phyloP scores from a whole-genome alignment of 768 basidiomycete species.

The Suillus hirtellus region DNA sequence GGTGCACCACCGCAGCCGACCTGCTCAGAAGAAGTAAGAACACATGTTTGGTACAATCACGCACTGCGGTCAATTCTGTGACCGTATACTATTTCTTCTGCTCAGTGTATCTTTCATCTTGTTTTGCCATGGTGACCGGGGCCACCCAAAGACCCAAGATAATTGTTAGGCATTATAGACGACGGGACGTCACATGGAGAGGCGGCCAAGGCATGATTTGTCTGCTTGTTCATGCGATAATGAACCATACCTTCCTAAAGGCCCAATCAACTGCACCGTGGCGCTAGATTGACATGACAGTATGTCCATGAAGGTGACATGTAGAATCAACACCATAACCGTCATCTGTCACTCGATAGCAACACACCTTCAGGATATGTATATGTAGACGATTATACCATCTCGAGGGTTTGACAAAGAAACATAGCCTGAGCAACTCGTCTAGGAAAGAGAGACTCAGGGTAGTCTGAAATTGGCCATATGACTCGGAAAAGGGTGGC shows the following conservation, averaged over 20 bases:
- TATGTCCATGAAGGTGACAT: no score
- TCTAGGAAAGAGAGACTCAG: constrained; percentile 5
- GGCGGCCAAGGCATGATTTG: not conserved
- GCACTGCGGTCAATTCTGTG: not conserved
- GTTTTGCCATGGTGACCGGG: not conserved
- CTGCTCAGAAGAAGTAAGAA: not conserved
- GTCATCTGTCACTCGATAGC: no score
- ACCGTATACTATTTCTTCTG: not conserved
- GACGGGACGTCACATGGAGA: not conserved
- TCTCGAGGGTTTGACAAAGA: not conserved
- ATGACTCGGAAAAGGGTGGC: constrained; percentile 5
- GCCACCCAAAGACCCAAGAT: not conserved
- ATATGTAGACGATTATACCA: no score
- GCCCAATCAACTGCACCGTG: not conserved
- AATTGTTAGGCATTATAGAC: not conserved
- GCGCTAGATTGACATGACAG: no score
- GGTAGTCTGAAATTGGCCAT: constrained; percentile 9
- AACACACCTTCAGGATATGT: no score
- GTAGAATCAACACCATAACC: not conserved
- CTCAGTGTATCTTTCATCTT: not conserved
- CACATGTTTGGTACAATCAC: not conserved
- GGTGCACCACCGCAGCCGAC: not conserved
- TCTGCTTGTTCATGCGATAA: not conserved
- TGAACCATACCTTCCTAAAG: not conserved
- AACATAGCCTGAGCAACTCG: constrained; percentile 8